A percentile compares a stretch with the other conserved stretches of the same genome.
These are phyloP conservation scores for Cytospora schulzeri DNA, from an alignment of 2,329 filamentous ascomycete species.

Conservation along the genomic window DNA sequence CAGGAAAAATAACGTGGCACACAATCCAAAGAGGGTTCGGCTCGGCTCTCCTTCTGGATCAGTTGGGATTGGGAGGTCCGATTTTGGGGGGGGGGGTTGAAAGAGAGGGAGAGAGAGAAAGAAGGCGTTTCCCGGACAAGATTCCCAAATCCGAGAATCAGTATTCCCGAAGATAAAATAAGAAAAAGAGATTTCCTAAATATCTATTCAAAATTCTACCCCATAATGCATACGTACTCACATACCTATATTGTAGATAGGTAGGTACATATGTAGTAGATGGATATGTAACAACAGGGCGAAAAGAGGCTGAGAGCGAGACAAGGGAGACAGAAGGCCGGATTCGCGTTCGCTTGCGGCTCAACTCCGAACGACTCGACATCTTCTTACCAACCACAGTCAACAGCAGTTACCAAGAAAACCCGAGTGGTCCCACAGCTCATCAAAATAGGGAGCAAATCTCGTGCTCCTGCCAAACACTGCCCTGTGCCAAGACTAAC, in stretches of 20 bases:
- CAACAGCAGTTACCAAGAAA: not conserved
- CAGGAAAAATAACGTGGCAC: not conserved
- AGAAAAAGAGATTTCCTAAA: too few relatives aligned
- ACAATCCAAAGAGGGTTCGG: not conserved
- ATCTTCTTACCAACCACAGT: not conserved
- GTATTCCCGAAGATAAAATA: too few relatives aligned
- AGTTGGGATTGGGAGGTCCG: too few relatives aligned
- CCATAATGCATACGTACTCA: too few relatives aligned
- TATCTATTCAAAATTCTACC: too few relatives aligned
- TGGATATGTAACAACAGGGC: too few relatives aligned
- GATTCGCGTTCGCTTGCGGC: not conserved
- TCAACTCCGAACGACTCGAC: slow-evolving; percentile 1
- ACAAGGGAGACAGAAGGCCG: not conserved
- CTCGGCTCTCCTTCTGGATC: not conserved
- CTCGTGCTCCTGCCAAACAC: slow-evolving; percentile 8
- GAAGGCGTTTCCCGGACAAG: too few relatives aligned
- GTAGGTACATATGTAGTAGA: too few relatives aligned
- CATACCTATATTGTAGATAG: too few relatives aligned
- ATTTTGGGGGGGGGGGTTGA: not conserved
- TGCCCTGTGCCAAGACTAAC: slow-evolving; percentile 11
- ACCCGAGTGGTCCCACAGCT: slow-evolving; percentile 7
- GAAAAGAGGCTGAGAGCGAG: not conserved
- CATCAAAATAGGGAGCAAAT: slow-evolving; percentile 18
- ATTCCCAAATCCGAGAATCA: not conserved
- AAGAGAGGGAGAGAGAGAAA: too few relatives aligned